phyloP scores from a whole-genome alignment of 2,329 filamentous ascomycete species.

The Orbilia ellipsospora region DNA sequence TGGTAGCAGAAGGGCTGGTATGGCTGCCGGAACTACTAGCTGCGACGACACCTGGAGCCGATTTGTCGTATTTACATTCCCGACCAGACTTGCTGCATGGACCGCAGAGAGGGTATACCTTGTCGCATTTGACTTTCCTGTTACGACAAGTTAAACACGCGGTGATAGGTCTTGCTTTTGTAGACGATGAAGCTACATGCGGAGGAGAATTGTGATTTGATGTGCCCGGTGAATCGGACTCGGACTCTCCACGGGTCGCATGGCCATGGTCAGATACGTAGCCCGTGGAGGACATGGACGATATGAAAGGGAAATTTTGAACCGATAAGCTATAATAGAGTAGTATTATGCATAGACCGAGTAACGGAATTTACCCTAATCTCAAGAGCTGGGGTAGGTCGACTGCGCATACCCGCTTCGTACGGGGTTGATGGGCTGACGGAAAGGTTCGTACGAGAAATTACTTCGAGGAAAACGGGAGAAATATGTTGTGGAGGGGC shows the following conservation, averaged over 20 bases:
- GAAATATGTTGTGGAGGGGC: conserved; percentile 35
- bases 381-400: conserved; percentile 49
- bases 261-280: conserved; percentile 54
- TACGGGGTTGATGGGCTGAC: conserved; percentile 49
- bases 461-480: conserved; percentile 29
- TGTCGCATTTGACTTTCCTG: conserved; percentile 56
- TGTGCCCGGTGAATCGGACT: conserved; percentile 51
- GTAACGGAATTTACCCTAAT: conserved; percentile 53
- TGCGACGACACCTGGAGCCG: conserved; percentile 48
- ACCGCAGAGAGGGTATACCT: conserved; percentile 53
- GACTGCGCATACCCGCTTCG: conserved; percentile 51
- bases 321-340: conserved; percentile 45
- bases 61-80: conserved; percentile 55
- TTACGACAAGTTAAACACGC: conserved; percentile 54
- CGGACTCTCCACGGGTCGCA: conserved; percentile 47
- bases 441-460: conserved; percentile 45
- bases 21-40: conserved; percentile 18
- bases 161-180: conserved; percentile 51
- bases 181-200: conserved; percentile 34
- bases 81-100: conserved; percentile 53
- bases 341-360: conserved; percentile 48
- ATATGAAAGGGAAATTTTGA: conserved; percentile 18
- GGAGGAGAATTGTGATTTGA: conserved; percentile 36
- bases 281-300: conserved; percentile 54
- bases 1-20: conserved; percentile 37